phyloP scores from a whole-genome alignment of 148 eudicot genomes.

The Simmondsia chinensis region DNA sequence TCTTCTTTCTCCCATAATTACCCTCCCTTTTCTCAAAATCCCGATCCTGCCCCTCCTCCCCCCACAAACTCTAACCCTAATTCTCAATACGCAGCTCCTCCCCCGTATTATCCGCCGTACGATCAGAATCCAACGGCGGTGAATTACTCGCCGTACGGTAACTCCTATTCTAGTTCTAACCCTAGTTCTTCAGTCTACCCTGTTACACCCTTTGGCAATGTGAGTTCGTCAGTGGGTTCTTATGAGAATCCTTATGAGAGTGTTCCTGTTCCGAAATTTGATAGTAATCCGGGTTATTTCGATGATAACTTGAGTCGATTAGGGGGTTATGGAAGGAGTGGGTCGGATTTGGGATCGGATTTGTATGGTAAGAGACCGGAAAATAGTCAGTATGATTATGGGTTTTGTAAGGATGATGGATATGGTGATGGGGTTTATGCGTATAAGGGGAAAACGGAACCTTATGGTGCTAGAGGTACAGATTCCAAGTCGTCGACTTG shows the following conservation, averaged over 20 bases:
- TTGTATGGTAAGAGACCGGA: conserved; percentile 26
- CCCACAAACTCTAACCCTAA: not conserved
- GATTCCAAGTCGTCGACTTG: conserved; percentile 43
- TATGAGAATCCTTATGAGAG: conserved; percentile 24
- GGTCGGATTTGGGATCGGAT: conserved; percentile 25
- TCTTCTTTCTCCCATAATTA: conserved; percentile 27
- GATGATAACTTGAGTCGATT: conserved; percentile 26
- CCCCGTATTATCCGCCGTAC: conserved; percentile 11
- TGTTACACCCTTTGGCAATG: conserved; percentile 5
- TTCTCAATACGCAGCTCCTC: too few relatives aligned
- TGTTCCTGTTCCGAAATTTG: conserved; percentile 14
- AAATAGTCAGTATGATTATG: conserved; percentile 16
- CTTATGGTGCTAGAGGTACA: conserved; percentile 69
- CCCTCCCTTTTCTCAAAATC: conserved; percentile 27
- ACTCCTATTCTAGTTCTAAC: conserved; percentile 19
- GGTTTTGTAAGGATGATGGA: conserved; percentile 25
- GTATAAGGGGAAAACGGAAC: conserved; percentile 61
- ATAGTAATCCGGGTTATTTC: conserved; percentile 23
- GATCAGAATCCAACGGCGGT: conserved; percentile 9
- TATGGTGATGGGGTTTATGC: conserved; percentile 60
- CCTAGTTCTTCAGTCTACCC: conserved; percentile 4
- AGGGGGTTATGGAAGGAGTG: conserved; percentile 19
- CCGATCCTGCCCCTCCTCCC: conserved; percentile 25
- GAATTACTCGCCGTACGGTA: conserved; percentile 26
- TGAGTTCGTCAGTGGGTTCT: conserved; percentile 1